Evolutionary conservation across 2,329 filamentous ascomycete genomes (phyloP).

Genomic region (Trichophyton benhamiae): DNA sequence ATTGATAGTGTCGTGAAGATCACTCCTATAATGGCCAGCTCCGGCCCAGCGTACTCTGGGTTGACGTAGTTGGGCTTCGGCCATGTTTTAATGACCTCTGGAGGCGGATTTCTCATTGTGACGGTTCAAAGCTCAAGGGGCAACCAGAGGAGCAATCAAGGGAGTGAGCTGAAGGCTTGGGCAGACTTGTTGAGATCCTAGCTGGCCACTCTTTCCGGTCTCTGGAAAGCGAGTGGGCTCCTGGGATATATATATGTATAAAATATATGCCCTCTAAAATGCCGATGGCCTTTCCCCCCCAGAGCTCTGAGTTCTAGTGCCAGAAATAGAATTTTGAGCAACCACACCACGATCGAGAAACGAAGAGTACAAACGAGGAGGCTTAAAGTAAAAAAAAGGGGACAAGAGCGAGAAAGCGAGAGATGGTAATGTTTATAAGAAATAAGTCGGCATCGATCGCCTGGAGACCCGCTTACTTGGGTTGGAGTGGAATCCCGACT

Average conservation of each 20-base stretch:
- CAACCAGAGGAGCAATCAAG: neutral
- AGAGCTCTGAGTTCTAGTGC: neutral
- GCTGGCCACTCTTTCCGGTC: neutral
- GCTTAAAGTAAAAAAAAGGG: neutral
- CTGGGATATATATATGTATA: neutral
- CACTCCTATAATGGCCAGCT: slow-evolving; percentile 18
- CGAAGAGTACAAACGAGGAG: neutral
- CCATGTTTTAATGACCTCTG: slow-evolving; percentile 16
- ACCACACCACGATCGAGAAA: neutral
- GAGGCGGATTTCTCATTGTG: slow-evolving; percentile 14
- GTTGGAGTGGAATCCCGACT: neutral
- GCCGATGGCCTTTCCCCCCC: neutral
- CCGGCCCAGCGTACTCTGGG: slow-evolving; percentile 18
- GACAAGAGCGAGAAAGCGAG: neutral
- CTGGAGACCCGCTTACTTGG: neutral
- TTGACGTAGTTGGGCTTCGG: slow-evolving; percentile 23
- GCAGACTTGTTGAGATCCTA: neutral
- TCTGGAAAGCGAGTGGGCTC: neutral
- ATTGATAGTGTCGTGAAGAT: slow-evolving; percentile 16
- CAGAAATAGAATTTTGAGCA: neutral
- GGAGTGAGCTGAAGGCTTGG: neutral
- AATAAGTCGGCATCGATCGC: neutral
- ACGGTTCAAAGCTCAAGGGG: neutral
- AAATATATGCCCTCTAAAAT: neutral
- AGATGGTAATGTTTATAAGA: neutral